These are phyloP conservation scores for Floccularia luteovirens DNA, from an alignment of 768 basidiomycete species.

Conservation along the genomic window DNA sequence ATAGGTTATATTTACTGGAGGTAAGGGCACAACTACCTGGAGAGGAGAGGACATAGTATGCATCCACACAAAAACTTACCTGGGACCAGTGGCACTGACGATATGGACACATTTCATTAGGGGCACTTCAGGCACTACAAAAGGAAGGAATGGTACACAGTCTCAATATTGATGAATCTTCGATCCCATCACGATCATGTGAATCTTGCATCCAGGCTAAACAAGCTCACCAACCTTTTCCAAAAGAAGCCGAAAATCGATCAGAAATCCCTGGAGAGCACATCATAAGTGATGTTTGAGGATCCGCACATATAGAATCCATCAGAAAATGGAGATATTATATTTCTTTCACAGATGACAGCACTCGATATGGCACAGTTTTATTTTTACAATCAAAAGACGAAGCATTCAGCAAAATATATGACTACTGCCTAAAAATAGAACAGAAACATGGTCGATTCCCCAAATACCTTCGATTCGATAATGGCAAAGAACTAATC, in stretches of 20 bases:
- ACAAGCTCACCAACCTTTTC: constrained; percentile 18
- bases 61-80: background rate
- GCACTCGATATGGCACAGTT: constrained; percentile 2
- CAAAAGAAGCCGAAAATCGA: constrained; percentile 17
- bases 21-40: background rate
- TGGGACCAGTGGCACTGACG: constrained; percentile 14
- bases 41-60: background rate
- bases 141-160: constrained; percentile 11
- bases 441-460: constrained; percentile 7
- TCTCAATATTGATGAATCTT: constrained; percentile 11
- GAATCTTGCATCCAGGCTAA: constrained; percentile 27
- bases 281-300: constrained; percentile 20
- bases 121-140: constrained; percentile 10
- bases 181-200: constrained; percentile 14
- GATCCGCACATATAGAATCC: constrained; percentile 14
- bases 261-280: constrained; percentile 13
- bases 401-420: constrained; percentile 9
- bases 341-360: constrained; percentile 17
- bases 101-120: constrained; percentile 17
- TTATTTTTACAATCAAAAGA: constrained; percentile 12
- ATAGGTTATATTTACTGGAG: constrained; percentile 1
- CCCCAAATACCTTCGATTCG: constrained; percentile 10
- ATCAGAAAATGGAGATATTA: constrained; percentile 16
- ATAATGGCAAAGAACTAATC: constrained; percentile 24
- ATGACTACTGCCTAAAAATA: constrained; percentile 7